Evolutionary conservation across 2,329 filamentous ascomycete genomes (phyloP), one percentile per base, ranked within the genome.

Genomic region (Didymella glomerata): DNA sequence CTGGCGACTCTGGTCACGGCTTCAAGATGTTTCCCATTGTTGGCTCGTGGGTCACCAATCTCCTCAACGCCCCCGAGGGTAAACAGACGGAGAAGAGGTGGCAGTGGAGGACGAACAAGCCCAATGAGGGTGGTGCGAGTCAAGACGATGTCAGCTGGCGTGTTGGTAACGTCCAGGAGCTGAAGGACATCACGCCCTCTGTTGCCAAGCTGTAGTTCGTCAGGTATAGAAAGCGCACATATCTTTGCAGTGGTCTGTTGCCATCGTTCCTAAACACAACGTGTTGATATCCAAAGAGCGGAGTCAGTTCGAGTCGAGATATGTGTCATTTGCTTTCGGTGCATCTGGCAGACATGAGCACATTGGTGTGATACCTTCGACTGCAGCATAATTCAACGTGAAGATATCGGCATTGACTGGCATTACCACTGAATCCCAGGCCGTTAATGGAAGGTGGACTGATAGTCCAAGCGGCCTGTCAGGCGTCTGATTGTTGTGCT

Each of bases 11-110:
- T 1, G 86, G 85, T 0, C 86, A 88, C 66, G 84, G 82, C 0
- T 87, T 87, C 71, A 88, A 88, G 73, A 86, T 88, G 83, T 79
- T 88, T 48, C 86, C 85, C 0, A 79, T 86, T 24, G 76, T 86
- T n/a, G 85, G 86, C 0, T 70, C 75, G n/a, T 88, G 71, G 83
- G 80, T 86, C 1, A 77, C 72, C 42, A 76, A 81, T 11, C 64
- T 87, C 5, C 49, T 88, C 0, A 76, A 79, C 20, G 59, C 65
- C 34, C 41, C 62, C 22, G 73, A 78, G 1, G 74, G 77, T 0
- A 67, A 73, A 38, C 85, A 87, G 69, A 70, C 69, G 1, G 70
- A 81, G 18, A 50, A 69, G 2, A 73, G 83, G 25, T 87, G 85
- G 85, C 70, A 78, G 18, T 87, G 84, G 85, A 85, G 84, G 73